Evolutionary conservation across 2,329 filamentous ascomycete species (phyloP), one percentile per base, ranked within the genome.

Genomic region (Cladosporium sp.): DNA sequence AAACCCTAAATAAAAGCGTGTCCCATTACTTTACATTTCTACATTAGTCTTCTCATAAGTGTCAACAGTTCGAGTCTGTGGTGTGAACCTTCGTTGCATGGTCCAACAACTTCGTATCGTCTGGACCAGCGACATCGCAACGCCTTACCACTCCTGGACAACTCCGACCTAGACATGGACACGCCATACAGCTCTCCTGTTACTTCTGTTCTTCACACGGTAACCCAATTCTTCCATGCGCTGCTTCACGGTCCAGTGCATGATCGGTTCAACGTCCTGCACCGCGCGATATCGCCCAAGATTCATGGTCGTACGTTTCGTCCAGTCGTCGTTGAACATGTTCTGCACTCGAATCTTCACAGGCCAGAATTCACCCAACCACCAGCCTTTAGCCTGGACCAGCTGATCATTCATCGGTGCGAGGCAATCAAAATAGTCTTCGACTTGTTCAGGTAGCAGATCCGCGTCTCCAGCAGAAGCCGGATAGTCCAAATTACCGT

Each of bases 181-280:
- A 34, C 65, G 72, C 81, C 66, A 75, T 55, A 34, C 49, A 0
- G 70, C 65, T 40, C 69, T 62, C 51, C 62, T 61, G 44, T 69
- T 68, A 24, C 68, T 55, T 37, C 66, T 58, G 28, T 67, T 68
- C 58, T 63, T 69, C 12, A 73, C 60, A 51, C 68, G 66, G 58
- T 78, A 78, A 4, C 66, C 66, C 44, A 65, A 61, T 19, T 73
- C 68, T 12, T 69, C 58, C 45, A 74, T 70, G 24, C 72, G 60
- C 53, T 70, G 68, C 62, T 71, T 61, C 28, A 77, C 76, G 9
- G 75, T 77, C 75, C 75, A 78, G 61, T 78, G 76, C 65, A 77
- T 64, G 42, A 71, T 72, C 6, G 76, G 75, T 52, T 68, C 66
- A 5, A 56, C 25, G 40, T 76, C 74, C 4, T 70, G 63, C 32